A percentile compares a stretch with the other conserved stretches of the same genome.
phyloP scores from a whole-genome alignment of 805 yeast genomes.

The Metschnikowia noctiluminum region DNA sequence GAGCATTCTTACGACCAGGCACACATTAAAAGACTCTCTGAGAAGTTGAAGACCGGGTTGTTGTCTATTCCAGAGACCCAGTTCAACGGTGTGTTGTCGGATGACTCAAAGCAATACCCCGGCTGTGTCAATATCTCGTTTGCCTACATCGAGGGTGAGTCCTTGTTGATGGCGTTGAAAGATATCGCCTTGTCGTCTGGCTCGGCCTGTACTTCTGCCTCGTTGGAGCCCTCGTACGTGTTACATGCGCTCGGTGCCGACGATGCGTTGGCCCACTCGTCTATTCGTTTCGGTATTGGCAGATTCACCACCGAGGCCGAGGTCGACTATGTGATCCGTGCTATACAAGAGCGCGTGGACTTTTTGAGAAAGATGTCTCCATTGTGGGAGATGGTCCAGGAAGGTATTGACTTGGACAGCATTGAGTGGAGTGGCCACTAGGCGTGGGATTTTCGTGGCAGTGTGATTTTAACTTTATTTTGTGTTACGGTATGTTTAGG shows the following conservation, averaged over 20 bases:
- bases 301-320: constrained; percentile 96
- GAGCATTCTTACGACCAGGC: constrained; percentile 73
- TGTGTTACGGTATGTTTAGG: no score
- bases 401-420: constrained; percentile 89
- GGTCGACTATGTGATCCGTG: constrained; percentile 87
- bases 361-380: constrained; percentile 92
- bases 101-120: constrained; percentile 51
- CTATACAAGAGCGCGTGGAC: constrained; percentile 84
- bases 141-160: constrained; percentile 98
- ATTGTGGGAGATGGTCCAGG: constrained; percentile 99
- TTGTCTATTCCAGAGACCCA: constrained; percentile 84
- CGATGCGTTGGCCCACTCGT: constrained; percentile 97
- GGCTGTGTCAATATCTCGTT: constrained; percentile 97
- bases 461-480: not conserved
- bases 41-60: constrained; percentile 68
- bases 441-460: not conserved
- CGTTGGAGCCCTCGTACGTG: constrained; percentile 95
- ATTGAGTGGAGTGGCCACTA: constrained; percentile 98
- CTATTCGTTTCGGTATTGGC: constrained; percentile 95
- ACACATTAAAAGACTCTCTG: constrained; percentile 69
- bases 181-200: constrained; percentile 96
- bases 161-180: constrained; percentile 93
- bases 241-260: constrained; percentile 96
- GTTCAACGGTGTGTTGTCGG: constrained; percentile 76
- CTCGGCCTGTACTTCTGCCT: constrained; percentile 98